Percentiles rank a stretch among this genome's conserved stretches.
Evolutionary conservation across 371 early-diverging fungal species (phyloP).

Genomic region (Apophysomyces sp.): DNA sequence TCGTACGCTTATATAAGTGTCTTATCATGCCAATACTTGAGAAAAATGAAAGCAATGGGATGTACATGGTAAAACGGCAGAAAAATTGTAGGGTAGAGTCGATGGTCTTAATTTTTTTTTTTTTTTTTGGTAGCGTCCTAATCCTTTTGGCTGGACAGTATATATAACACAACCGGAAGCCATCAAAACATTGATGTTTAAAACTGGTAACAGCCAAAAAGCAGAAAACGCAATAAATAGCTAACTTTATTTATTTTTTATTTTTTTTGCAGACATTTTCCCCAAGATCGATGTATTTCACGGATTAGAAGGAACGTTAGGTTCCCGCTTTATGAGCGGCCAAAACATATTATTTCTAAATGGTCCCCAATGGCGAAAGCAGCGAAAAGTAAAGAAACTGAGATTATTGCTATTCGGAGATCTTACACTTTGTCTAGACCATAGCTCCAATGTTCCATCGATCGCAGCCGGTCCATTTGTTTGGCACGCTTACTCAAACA

Average conservation of each 20-base stretch:
- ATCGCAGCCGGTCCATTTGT: constrained; percentile 27
- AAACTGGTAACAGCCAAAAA: not conserved
- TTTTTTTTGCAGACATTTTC: constrained; percentile 6
- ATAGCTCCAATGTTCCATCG: constrained; percentile 26
- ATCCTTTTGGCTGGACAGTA: constrained; percentile 4
- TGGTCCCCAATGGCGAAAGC: constrained; percentile 24
- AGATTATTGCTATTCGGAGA: not conserved
- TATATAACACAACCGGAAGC: constrained; percentile 8
- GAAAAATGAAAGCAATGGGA: no score
- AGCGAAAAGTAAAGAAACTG: constrained; percentile 6
- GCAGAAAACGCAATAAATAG: not conserved
- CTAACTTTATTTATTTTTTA: not conserved
- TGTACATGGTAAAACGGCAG: no score
- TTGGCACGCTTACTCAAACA: constrained; percentile 10
- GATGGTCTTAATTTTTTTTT: no score
- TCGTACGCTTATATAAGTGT: no score
- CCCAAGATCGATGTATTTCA: constrained; percentile 6
- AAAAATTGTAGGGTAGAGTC: no score
- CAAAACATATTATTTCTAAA: constrained; percentile 12
- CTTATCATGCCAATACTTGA: no score
- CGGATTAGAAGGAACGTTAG: not conserved
- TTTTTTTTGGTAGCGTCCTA: not conserved
- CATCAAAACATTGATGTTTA: constrained; percentile 6
- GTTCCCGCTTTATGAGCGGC: constrained; percentile 4
- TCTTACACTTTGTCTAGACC: constrained; percentile 3